Percentiles rank a stretch among this genome's conserved stretches.
These are phyloP conservation scores for Bryoglossum gracile DNA, from an alignment of 495 filamentous ascomycete species.

Conservation along the genomic window DNA sequence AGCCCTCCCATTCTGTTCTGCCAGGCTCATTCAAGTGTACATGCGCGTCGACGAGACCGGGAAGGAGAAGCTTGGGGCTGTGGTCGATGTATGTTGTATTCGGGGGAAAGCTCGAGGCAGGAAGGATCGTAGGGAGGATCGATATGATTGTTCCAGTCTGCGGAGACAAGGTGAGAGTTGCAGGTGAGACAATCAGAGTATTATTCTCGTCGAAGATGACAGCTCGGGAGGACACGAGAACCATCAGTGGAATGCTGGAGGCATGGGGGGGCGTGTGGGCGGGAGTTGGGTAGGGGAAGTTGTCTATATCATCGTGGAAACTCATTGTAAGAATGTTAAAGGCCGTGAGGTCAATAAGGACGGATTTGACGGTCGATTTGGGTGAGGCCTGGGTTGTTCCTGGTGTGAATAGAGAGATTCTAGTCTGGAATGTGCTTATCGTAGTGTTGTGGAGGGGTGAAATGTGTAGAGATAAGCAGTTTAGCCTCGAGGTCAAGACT, in stretches of 20 bases:
- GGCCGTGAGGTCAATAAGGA: too few relatives aligned
- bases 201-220: constrained; percentile 64
- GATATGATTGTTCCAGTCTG: constrained; percentile 78
- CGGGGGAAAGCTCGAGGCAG: constrained; percentile 60
- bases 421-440: constrained; percentile 21
- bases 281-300: constrained; percentile 23
- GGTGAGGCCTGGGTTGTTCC: too few relatives aligned
- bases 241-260: constrained; percentile 42
- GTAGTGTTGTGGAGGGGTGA: constrained; percentile 6
- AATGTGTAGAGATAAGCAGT: too few relatives aligned
- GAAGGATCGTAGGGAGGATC: constrained; percentile 66
- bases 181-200: constrained; percentile 43
- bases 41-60: constrained; percentile 92
- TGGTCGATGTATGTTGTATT: constrained; percentile 73
- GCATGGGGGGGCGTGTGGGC: constrained; percentile 24
- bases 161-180: constrained; percentile 73
- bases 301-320: constrained; percentile 18
- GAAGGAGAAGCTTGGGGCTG: constrained; percentile 79
- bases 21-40: constrained; percentile 98
- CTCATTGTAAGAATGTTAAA: constrained; percentile 30
- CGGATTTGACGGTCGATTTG: not conserved
- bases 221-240: constrained; percentile 76
- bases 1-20: constrained; percentile 97
- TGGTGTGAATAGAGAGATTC: constrained; percentile 3
- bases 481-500: constrained; percentile 9